A percentile compares a stretch with the other conserved stretches of the same genome.
These are phyloP conservation scores for Dactylorhiza incarnata DNA, from an alignment of 106 monocot genomes.

Conservation along the genomic window DNA sequence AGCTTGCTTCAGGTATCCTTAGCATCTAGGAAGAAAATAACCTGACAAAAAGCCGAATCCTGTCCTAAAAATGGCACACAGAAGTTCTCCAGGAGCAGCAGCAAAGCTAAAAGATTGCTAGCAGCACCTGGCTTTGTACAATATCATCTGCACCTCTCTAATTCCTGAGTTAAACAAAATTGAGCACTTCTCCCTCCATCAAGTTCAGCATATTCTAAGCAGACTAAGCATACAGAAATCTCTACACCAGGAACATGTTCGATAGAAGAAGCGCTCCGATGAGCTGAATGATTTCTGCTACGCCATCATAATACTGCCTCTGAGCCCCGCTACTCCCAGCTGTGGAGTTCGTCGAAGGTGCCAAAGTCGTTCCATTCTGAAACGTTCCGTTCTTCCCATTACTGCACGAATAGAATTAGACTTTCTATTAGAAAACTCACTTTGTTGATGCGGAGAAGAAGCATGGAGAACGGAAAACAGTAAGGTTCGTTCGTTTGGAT, in stretches of 20 bases:
- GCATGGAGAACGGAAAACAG: not conserved
- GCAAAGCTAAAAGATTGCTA: too few relatives aligned
- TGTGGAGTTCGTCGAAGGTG: slow-evolving; percentile 65
- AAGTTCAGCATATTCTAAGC: not conserved
- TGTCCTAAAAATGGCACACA: too few relatives aligned
- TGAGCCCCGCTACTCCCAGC: slow-evolving; percentile 9
- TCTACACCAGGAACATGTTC: slow-evolving; percentile 33
- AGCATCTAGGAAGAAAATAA: too few relatives aligned
- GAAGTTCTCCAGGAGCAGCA: too few relatives aligned
- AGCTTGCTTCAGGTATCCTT: too few relatives aligned
- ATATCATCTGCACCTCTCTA: too few relatives aligned
- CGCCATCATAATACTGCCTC: not conserved
- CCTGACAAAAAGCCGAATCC: too few relatives aligned
- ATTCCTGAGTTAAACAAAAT: too few relatives aligned
- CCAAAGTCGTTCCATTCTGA: slow-evolving; percentile 60
- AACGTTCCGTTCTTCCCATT: slow-evolving; percentile 77
- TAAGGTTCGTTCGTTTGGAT: not conserved
- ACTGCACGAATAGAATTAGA: slow-evolving; percentile 26
- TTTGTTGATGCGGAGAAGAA: not conserved
- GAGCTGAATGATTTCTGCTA: slow-evolving; percentile 9
- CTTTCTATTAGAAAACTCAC: not conserved
- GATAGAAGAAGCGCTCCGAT: slow-evolving; percentile 19
- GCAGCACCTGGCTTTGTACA: too few relatives aligned
- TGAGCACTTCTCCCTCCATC: not conserved
- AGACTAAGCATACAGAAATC: not conserved